Conservation (phyloP, 1,284 basidiomycete genomes). For the Caloboletus inedulis region DNA sequence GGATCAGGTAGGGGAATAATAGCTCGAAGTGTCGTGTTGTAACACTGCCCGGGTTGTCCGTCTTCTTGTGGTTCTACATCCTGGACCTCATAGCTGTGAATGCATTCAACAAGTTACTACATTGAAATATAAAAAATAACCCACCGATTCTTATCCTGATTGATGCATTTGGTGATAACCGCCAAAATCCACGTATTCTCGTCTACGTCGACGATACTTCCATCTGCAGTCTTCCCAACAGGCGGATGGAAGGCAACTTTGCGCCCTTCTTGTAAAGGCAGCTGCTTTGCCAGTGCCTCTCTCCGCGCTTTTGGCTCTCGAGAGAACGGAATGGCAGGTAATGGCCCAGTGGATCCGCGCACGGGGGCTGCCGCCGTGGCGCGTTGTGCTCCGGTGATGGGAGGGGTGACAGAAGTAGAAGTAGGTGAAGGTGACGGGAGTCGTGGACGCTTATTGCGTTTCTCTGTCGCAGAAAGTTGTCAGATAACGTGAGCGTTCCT, state of each 20-base stretch:
- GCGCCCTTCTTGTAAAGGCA: conserved; percentile 66
- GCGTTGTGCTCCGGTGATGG: conserved; percentile 40
- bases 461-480: conserved; percentile 42
- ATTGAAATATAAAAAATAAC: not conserved
- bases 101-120: conserved; percentile 2
- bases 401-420: conserved; percentile 38
- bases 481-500: not conserved
- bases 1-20: conserved; percentile 79
- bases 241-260: conserved; percentile 79
- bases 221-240: conserved; percentile 45
- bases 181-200: conserved; percentile 80
- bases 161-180: conserved; percentile 64
- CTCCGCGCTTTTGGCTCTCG: conserved; percentile 63
- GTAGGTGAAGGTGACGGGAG: conserved; percentile 61
- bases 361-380: conserved; percentile 45
- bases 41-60: conserved; percentile 66
- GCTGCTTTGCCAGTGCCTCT: conserved; percentile 56
- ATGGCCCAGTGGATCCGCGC: conserved; percentile 55
- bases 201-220: conserved; percentile 48
- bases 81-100: conserved; percentile 71
- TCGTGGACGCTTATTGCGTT: conserved; percentile 71
- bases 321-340: conserved; percentile 50
- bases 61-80: conserved; percentile 78
- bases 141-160: conserved; percentile 65
- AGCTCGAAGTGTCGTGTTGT: conserved; percentile 62